Conservation (phyloP, 495 filamentous ascomycete species). For the Penicillium atrosanguineum region DNA sequence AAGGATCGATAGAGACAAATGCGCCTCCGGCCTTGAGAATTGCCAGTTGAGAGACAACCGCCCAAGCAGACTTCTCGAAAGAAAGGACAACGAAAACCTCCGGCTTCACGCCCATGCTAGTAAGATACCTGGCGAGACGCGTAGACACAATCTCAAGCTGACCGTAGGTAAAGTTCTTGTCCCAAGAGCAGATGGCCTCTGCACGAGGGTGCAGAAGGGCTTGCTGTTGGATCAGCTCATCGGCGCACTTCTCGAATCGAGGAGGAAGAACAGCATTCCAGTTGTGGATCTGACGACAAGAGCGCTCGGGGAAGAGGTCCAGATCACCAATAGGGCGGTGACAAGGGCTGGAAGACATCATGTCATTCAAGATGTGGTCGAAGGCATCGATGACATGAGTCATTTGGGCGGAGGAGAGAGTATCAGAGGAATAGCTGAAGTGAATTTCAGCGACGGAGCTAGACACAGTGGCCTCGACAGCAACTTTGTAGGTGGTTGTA, state of each 20-base stretch:
- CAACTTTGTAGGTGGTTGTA: conserved; percentile 52
- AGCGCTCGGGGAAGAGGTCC: conserved; percentile 29
- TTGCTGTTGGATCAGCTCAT: conserved; percentile 48
- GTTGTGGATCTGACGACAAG: conserved; percentile 29
- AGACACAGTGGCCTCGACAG: conserved; percentile 55
- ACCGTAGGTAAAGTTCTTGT: conserved; percentile 46
- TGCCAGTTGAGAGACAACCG: conserved; percentile 51
- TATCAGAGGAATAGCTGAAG: conserved; percentile 40
- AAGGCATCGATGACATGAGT: conserved; percentile 40
- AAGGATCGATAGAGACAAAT: conserved; percentile 57
- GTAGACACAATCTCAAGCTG: conserved; percentile 40
- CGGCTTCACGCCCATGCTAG: conserved; percentile 40
- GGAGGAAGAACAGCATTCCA: conserved; percentile 37
- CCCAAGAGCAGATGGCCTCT: conserved; percentile 47
- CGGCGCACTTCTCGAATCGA: conserved; percentile 40
- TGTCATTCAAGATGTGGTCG: conserved; percentile 33
- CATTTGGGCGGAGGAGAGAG: conserved; percentile 33
- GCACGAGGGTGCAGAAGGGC: conserved; percentile 26
- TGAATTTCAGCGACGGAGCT: conserved; percentile 29
- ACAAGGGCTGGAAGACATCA: conserved; percentile 30
- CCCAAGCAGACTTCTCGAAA: conserved; percentile 58
- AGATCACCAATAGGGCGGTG: conserved; percentile 32
- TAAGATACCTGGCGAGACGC: conserved; percentile 35
- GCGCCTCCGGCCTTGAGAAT: conserved; percentile 59
- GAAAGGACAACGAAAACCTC: conserved; percentile 51